Conservation (phyloP, 441 rosid genomes). For the Aquilaria agallochum region DNA sequence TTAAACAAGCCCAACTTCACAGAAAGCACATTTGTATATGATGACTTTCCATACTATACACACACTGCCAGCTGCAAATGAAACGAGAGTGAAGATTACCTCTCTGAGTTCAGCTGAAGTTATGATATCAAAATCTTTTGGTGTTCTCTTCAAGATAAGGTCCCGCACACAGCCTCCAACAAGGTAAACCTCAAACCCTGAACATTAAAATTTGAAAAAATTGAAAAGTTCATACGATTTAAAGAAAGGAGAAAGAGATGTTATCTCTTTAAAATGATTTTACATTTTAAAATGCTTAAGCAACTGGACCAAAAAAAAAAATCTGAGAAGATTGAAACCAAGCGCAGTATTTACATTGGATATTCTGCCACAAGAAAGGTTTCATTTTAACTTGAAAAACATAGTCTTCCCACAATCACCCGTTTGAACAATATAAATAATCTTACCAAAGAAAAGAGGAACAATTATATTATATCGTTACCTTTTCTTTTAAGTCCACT, state of each 20-base stretch:
- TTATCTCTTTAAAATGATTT: not conserved
- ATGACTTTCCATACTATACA: no score
- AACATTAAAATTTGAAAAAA: not conserved
- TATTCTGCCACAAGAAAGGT: not conserved
- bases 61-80: no score
- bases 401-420: not conserved
- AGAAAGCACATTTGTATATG: no score
- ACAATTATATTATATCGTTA: constrained; percentile 5
- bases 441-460: no score
- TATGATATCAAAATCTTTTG: constrained; percentile 76
- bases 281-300: not conserved
- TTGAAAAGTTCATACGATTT: not conserved
- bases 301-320: not conserved
- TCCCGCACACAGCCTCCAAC: constrained; percentile 96
- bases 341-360: not conserved
- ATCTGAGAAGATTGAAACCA: not conserved
- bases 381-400: not conserved
- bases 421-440: constrained; percentile 3
- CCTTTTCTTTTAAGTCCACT: constrained; percentile 63
- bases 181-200: constrained; percentile 78
- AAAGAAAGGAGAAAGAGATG: not conserved
- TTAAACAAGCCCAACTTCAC: no score
- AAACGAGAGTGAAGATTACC: constrained; percentile 28
- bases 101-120: constrained; percentile 82
- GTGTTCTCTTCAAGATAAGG: constrained; percentile 67